Evolutionary conservation across 2,329 filamentous ascomycete genomes (phyloP).

Genomic region (Aureobasidium uvarum): DNA sequence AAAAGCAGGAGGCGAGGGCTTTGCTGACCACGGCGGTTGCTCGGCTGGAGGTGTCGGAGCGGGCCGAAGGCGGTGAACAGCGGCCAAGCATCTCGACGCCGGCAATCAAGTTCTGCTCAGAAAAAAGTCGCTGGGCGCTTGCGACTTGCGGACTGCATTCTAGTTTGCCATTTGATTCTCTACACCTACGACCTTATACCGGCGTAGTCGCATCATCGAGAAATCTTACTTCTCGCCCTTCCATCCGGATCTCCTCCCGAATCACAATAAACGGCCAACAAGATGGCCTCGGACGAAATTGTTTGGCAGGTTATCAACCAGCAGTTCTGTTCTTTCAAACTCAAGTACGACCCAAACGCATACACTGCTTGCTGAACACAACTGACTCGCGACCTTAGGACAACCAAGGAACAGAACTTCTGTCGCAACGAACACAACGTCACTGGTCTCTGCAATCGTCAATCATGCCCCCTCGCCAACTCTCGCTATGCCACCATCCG

Average conservation of each 20-base stretch:
- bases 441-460: conserved; percentile 70
- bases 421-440: conserved; percentile 73
- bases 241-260: not conserved
- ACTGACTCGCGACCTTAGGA: not conserved
- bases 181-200: not conserved
- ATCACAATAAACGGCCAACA: not conserved
- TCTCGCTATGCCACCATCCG: conserved; percentile 90
- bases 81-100: conserved; percentile 12
- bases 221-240: not conserved
- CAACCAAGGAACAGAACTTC: conserved; percentile 84
- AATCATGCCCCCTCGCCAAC: conserved; percentile 89
- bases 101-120: conserved; percentile 22
- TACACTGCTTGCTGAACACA: no score
- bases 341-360: conserved; percentile 56
- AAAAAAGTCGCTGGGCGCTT: conserved; percentile 18
- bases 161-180: not conserved
- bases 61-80: conserved; percentile 21
- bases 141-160: not conserved
- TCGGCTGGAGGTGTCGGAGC: not conserved
- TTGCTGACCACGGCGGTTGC: conserved; percentile 16
- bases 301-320: conserved; percentile 97
- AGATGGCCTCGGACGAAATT: conserved; percentile 90
- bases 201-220: not conserved
- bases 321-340: conserved; percentile 91
- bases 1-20: not conserved